Conservation (phyloP, 352 stramenopile species). For the Globisporangium paddicum region DNA sequence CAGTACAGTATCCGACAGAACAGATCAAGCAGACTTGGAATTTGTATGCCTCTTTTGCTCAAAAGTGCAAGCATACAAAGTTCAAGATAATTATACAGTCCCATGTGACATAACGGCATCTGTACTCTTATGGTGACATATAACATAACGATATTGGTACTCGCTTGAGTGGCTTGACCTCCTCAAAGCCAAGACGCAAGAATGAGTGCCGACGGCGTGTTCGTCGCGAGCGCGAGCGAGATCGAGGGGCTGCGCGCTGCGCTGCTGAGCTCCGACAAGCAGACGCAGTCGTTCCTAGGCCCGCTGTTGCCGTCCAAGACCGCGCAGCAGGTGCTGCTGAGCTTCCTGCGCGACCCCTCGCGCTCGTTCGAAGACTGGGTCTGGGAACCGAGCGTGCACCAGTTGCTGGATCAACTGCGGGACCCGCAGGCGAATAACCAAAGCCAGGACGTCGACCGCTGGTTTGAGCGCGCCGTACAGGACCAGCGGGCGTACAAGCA, state of each 20-base stretch:
- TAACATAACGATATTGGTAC: no score
- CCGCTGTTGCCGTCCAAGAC: conserved; percentile 53
- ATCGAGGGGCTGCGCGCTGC: conserved; percentile 30
- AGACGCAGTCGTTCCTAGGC: conserved; percentile 50
- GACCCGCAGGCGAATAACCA: conserved; percentile 24
- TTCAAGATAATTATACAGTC: background rate
- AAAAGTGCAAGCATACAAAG: no score
- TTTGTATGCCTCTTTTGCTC: no score
- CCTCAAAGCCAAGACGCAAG: no score
- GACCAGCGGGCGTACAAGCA: conserved; percentile 15
- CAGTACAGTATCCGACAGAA: no score
- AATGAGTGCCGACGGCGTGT: background rate
- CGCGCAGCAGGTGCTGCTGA: conserved; percentile 67
- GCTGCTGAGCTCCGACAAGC: conserved; percentile 37
- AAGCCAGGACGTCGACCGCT: conserved; percentile 28
- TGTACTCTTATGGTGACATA: no score
- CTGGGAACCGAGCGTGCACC: conserved; percentile 57
- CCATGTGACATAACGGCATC: no score
- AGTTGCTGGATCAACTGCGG: conserved; percentile 48
- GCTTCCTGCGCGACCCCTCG: conserved; percentile 55
- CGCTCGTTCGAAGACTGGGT: conserved; percentile 72
- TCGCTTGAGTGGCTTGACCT: no score
- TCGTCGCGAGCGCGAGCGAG: conserved; percentile 19
- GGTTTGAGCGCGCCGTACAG: conserved; percentile 32
- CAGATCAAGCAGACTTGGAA: no score